Evolutionary conservation across 2,329 filamentous ascomycete genomes (phyloP).

Genomic region (Esteya vermicola): DNA sequence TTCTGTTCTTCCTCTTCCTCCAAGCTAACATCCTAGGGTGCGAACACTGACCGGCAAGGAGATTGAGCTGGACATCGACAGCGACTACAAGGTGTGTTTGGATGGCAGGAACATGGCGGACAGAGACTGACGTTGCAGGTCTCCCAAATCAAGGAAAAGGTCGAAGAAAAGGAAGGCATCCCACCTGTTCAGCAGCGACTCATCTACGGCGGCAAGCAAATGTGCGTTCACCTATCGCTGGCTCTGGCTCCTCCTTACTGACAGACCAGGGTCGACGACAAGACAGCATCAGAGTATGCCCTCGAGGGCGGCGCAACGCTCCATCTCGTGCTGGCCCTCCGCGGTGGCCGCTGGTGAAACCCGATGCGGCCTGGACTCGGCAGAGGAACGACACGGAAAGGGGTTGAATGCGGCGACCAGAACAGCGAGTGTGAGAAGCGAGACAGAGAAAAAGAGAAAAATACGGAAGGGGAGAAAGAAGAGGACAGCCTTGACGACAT

Average conservation of each 20-base stretch:
- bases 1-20: not conserved
- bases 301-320: constrained; percentile 87
- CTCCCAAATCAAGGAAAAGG: constrained; percentile 92
- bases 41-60: constrained; percentile 96
- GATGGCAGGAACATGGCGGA: not conserved
- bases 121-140: constrained; percentile 50
- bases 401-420: not conserved
- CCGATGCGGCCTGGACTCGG: not conserved
- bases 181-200: constrained; percentile 91
- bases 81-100: constrained; percentile 65
- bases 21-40: constrained; percentile 46
- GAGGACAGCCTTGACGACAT: no score
- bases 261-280: constrained; percentile 72
- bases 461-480: no score
- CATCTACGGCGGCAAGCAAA: constrained; percentile 96
- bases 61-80: constrained; percentile 95
- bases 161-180: constrained; percentile 98
- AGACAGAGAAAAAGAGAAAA: no score
- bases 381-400: not conserved
- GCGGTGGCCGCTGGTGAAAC: constrained; percentile 44
- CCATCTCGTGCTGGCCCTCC: constrained; percentile 86
- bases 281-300: constrained; percentile 78
- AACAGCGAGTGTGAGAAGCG: no score
- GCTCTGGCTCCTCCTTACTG: not conserved
- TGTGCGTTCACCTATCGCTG: constrained; percentile 40